phyloP scores from a whole-genome alignment of 139 green algal genomes.

The Chlorella sorokiniana region DNA sequence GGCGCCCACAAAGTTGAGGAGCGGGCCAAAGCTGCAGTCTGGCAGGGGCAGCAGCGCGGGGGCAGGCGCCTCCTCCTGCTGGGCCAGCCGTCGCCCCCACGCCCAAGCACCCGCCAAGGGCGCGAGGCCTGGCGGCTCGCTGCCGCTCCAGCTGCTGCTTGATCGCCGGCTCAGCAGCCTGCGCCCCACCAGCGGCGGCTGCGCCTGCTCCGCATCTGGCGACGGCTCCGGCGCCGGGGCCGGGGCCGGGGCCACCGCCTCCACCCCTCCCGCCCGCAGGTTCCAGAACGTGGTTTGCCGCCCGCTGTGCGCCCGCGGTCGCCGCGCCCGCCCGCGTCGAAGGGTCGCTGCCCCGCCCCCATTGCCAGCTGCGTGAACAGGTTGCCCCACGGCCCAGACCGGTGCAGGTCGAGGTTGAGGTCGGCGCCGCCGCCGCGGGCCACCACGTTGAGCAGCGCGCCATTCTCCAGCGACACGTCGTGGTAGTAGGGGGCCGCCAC shows the following conservation, averaged over 20 bases:
- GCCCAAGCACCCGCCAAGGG: not conserved
- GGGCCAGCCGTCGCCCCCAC: no score
- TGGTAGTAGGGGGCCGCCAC: not conserved
- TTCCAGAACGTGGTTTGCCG: slow-evolving; percentile 11
- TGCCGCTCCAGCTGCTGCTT: not conserved
- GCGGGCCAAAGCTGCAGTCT: not conserved
- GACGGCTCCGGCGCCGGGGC: not conserved
- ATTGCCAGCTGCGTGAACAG: not conserved
- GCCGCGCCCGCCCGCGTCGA: not conserved
- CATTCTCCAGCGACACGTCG: not conserved
- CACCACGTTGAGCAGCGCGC: slow-evolving; percentile 1
- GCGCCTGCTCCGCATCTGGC: not conserved
- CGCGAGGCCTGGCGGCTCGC: not conserved
- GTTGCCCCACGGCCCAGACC: not conserved
- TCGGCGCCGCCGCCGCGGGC: not conserved
- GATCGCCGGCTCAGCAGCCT: not conserved
- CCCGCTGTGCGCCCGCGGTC: not conserved
- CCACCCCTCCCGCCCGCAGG: not conserved
- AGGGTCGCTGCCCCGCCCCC: not conserved
- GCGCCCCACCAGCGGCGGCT: not conserved
- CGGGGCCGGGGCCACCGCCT: not conserved
- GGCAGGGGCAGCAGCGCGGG: not conserved
- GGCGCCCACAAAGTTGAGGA: not conserved
- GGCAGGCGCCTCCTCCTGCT: no score
- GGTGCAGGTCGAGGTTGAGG: not conserved